Base-by-base conservation (phyloP, 1,284 basidiomycete genomes). In the Marasmius oreades region DNA sequence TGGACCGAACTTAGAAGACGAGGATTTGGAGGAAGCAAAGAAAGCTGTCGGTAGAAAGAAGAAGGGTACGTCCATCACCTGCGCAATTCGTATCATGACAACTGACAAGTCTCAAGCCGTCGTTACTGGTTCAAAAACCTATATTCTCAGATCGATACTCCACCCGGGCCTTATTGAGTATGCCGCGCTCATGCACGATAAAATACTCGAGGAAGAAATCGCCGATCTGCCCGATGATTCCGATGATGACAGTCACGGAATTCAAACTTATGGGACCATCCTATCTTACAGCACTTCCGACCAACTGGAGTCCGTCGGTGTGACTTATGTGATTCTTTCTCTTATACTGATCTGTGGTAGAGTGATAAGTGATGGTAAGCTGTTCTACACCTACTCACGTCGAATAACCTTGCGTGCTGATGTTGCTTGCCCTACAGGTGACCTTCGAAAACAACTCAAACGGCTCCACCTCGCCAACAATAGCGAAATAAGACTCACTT, bases 261-360 rank as follows among this genome's bases (percentile, higher is more conserved):
- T 55, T 28, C 70, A 65, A 28, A 73, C 71, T 12, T 80, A 81
- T 53, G 89, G 89, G 0, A 84, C 80, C 56, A 77, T 92, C 59
- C 73, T 92, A 48, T 81, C 84, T 0, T 91, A 88, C 88, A 82
- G 77, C 55, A 74, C 68, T 33, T 66, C 74, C 0, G 90, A 91
- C 63, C 83, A 90, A 56, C 73, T 88, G 2, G 81, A 79, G 2
- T 69, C 78, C 1, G 62, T 85, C 20, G 90, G 89, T 12, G 69
- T 92, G 11, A 75, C 90, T 20, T 83, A 89, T 58, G 80, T 87
- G 22, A 76, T 92, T 37, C 80, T 92, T 1, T 78, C 86, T 0
- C 72, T 92, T 23, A 83, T 92, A 46, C 75, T 92, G 5, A 86
- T 86, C 45, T 85, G 79, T 58, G 89, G 88, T 28, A 74, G 84